A percentile compares a stretch with the other conserved stretches of the same genome.
phyloP scores from a whole-genome alignment of 2,329 filamentous ascomycete species.

The Periconia sp. region DNA sequence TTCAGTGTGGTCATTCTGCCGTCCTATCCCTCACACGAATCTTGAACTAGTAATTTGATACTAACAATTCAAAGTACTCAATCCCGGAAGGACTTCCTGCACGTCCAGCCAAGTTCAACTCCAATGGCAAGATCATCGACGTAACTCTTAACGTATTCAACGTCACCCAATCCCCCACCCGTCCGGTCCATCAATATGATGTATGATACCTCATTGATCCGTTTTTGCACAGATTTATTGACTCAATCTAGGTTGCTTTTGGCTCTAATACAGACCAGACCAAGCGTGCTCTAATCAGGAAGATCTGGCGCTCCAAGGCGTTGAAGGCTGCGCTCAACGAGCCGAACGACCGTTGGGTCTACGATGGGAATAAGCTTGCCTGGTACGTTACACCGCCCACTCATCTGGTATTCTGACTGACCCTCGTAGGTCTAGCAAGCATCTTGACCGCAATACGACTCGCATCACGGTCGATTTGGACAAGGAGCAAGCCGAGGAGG shows the following conservation, averaged over 20 bases:
- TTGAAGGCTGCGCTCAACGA: conserved; percentile 62
- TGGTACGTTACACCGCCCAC: conserved; percentile 63
- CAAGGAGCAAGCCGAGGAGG: conserved; percentile 55
- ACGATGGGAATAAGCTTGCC: conserved; percentile 83
- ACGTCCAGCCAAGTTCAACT: conserved; percentile 46
- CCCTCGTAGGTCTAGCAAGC: conserved; percentile 28
- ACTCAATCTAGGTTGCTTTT: conserved; percentile 64
- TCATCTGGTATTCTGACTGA: conserved; percentile 14
- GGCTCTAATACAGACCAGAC: conserved; percentile 62
- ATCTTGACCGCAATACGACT: conserved; percentile 34
- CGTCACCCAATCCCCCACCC: conserved; percentile 65
- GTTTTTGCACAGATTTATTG: conserved; percentile 5
- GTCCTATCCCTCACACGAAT: conserved; percentile 5
- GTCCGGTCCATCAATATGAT: conserved; percentile 81
- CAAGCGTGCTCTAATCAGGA: conserved; percentile 72
- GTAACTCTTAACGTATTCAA: conserved; percentile 75
- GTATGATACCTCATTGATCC: conserved; percentile 59
- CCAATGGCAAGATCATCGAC: conserved; percentile 45
- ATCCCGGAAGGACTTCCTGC: conserved; percentile 34
- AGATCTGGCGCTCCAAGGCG: conserved; percentile 73
- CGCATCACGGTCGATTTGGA: conserved; percentile 74
- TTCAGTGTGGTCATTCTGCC: no score
- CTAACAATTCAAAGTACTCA: conserved; percentile 30
- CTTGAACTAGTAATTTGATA: no score
- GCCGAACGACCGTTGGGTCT: conserved; percentile 66